These are phyloP conservation scores for Craspedostauros australis DNA, from an alignment of 108 stramenopile species.

Conservation along the genomic window DNA sequence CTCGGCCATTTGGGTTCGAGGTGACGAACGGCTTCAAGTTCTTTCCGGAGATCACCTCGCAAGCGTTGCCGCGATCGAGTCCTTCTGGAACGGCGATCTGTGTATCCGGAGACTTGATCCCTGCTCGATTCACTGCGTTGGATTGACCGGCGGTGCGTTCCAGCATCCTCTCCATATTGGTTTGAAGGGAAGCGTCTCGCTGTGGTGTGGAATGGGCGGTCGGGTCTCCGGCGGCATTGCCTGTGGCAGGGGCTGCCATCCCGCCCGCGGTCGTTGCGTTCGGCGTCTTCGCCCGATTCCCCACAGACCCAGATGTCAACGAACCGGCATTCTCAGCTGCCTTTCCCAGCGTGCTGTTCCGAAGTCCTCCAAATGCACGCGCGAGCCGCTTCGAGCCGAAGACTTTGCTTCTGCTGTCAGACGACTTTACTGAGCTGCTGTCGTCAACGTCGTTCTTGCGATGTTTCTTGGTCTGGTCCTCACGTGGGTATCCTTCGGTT, in stretches of 20 bases:
- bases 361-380: constrained; percentile 4
- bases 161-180: constrained; percentile 56
- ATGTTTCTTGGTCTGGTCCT: background rate
- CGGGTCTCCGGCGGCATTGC: constrained; percentile 5
- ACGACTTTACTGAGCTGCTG: too few relatives aligned
- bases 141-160: constrained; percentile 39
- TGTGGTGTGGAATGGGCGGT: too few relatives aligned
- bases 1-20: constrained; percentile 29
- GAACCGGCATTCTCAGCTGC: too few relatives aligned
- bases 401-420: too few relatives aligned
- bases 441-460: too few relatives aligned
- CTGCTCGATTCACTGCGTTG: constrained; percentile 32
- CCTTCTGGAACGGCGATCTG: constrained; percentile 45
- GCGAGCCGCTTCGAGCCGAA: constrained; percentile 30
- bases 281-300: too few relatives aligned
- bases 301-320: too few relatives aligned
- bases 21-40: constrained; percentile 48
- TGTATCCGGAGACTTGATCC: constrained; percentile 41
- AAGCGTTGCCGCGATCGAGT: constrained; percentile 43
- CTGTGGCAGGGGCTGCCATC: background rate
- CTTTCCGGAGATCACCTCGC: constrained; percentile 68
- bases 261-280: background rate
- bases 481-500: constrained; percentile 15
- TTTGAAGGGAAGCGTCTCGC: constrained; percentile 43
- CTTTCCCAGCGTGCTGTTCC: too few relatives aligned